Evolutionary conservation across 768 basidiomycete species (phyloP), one percentile per base, ranked within the genome.

Genomic region (Boletus reticulatus): DNA sequence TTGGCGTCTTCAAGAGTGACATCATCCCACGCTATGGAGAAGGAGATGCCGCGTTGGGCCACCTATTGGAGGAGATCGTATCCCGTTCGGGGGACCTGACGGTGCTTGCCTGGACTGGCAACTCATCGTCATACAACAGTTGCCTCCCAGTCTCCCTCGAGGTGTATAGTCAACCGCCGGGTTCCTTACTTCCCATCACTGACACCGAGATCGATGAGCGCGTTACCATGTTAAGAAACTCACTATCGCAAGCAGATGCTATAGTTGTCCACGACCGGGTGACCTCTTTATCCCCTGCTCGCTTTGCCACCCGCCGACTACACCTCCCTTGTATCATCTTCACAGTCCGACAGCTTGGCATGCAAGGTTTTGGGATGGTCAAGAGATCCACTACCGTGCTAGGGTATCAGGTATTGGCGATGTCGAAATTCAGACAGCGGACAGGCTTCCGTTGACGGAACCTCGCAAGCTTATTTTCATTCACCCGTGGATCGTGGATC

Each of bases 11-110:
- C 42, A 48, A 44, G 2, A 58, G 57, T 22, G 57, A 58, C 13
- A 31, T 55, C 14, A 11, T 22, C 24, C 57, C 57, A 7, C 36
- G 27, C 4, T 62, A 58, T 17, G 61, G 61, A 14, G 56, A 54
- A 43, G 50, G 56, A 3, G 5, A 43, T 16, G 53, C 39, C 5
- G 58, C 58, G 4, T 14, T 62, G 10, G 60, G 55, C 4, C 61
- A 52, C 29, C 56, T 62, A 3, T 32, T 62, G 41, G 56, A 62
- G 2, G 56, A 58, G 17, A 55, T 62, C 3, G 38, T 62, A 9
- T 12, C 43, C 4, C 61, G 61, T 16, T 52, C 43, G 3, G 53
- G 56, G 1, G 60, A 55, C 0, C 41, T 54, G 20, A 52, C 50
- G 0, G 61, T 22, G 3, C 48, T 62, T 37, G 41, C 19, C 22